Evolutionary conservation across 495 filamentous ascomycete genomes (phyloP), one percentile per base, ranked within the genome.

Genomic region (Aspergillus diversus): DNA sequence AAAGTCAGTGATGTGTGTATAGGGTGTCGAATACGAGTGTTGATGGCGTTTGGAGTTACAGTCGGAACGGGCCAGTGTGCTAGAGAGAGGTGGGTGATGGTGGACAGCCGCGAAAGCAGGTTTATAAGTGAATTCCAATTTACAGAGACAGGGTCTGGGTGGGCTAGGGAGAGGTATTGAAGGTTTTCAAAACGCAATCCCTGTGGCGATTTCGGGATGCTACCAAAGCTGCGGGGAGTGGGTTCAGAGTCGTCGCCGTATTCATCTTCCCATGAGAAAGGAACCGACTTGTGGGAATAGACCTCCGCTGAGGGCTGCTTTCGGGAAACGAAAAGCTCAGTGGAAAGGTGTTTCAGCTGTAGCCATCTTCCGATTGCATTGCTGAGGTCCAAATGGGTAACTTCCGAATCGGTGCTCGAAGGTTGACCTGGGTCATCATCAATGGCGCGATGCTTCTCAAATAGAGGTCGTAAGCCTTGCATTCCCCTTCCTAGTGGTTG

Each of bases 21-120:
- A 15, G 71, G 68, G 59, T 73, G 65, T 13, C 70, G 69, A 32
- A 75, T 35, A 15, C 62, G 83, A 3, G 87, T 78, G 35, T 78
- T 81, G 11, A 65, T 74, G 15, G 84, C 72, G 60, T 89, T 86
- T 6, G 90, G 89, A 6, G 85, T 89, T 1, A 90, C 71, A 0
- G 81, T 83, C 0, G 92, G 92, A 17, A 83, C 77, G 3, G 93
- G 92, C 93, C 93, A 97, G 71, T 89, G 72, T 9, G 90, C 89
- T 5, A 96, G 77, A 33, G 87, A 92, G 4, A 96, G 82, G 63
- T 95, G 89, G 0, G 91, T 93, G 42, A 95, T 77, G 0, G 77
- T 86, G 0, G 86, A 79, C 0, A 92, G 71, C 53, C 86, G 84
- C 0, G 81, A 73, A 0, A 87, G 77, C n/a, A 93, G 73, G 5